Conservation (phyloP, 2,329 filamentous ascomycete genomes). For the Pseudogymnoascus sp. region DNA sequence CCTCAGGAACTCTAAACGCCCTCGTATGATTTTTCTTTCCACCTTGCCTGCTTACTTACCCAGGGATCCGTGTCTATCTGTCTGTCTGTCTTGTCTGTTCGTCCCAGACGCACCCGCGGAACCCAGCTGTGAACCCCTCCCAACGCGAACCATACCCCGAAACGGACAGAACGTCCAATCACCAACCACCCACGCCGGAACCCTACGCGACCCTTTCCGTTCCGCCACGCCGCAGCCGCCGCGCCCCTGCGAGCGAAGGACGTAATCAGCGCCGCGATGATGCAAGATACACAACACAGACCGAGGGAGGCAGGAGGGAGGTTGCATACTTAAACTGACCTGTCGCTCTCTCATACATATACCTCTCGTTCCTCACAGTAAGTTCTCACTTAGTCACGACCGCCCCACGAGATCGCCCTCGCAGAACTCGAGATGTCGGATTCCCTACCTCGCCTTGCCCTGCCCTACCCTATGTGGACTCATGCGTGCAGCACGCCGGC, state of each 20-base stretch:
- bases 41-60: neutral
- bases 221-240: constrained; percentile 5
- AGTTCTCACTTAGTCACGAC: neutral
- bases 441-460: neutral
- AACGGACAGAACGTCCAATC: neutral
- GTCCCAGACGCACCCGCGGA: neutral
- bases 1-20: neutral
- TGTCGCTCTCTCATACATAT: neutral
- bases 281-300: neutral
- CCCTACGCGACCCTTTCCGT: constrained; percentile 2
- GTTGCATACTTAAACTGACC: neutral
- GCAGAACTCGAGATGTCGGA: neutral
- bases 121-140: neutral
- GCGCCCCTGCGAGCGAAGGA: neutral
- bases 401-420: neutral
- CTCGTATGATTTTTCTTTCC: neutral
- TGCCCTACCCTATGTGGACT: constrained; percentile 7
- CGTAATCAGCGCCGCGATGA: neutral
- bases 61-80: neutral
- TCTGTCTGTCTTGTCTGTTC: neutral
- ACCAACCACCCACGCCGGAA: neutral
- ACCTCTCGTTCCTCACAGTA: neutral
- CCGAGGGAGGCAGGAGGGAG: neutral
- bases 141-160: neutral
- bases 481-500: neutral